phyloP scores from a whole-genome alignment of 345 rosid species.

The Euphorbia tirucalli region DNA sequence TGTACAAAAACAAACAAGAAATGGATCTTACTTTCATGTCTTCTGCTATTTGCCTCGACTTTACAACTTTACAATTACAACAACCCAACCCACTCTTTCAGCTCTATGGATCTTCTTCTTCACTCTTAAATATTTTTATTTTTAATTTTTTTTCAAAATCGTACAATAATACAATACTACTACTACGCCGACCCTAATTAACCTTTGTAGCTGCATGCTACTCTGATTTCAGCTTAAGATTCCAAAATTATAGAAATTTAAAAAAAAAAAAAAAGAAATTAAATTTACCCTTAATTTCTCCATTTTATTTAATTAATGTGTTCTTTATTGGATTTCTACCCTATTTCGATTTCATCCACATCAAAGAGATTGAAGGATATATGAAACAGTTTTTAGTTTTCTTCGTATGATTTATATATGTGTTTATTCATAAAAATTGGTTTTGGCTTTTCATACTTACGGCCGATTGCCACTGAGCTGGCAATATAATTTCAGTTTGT shows the following conservation, averaged over 20 bases:
- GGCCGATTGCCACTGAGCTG: too few species aligned
- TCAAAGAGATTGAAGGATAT: neutral
- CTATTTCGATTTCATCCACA: neutral
- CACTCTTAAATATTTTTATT: too few species aligned
- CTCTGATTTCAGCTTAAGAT: neutral
- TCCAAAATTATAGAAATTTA: constrained; percentile 7
- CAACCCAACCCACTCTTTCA: neutral
- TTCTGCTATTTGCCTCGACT: constrained; percentile 14
- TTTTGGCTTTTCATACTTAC: too few species aligned
- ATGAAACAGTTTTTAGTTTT: neutral
- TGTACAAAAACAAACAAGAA: constrained; percentile 19
- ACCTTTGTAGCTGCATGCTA: neutral
- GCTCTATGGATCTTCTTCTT: neutral
- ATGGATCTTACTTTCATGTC: constrained; percentile 16
- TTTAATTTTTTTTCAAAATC: too few species aligned
- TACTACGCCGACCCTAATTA: constrained; percentile 9
- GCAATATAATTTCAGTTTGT: too few species aligned
- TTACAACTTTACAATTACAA: neutral
- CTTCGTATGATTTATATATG: neutral
- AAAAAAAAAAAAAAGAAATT: too few species aligned
- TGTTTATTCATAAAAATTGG: neutral
- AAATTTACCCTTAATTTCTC: neutral
- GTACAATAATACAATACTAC: neutral
- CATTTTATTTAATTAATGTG: too few species aligned
- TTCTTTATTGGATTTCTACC: constrained; percentile 21